A percentile compares a stretch with the other conserved stretches of the same genome.
Evolutionary conservation across 108 stramenopile genomes (phyloP).

Genomic region (Nannochloropsis gaditana): DNA sequence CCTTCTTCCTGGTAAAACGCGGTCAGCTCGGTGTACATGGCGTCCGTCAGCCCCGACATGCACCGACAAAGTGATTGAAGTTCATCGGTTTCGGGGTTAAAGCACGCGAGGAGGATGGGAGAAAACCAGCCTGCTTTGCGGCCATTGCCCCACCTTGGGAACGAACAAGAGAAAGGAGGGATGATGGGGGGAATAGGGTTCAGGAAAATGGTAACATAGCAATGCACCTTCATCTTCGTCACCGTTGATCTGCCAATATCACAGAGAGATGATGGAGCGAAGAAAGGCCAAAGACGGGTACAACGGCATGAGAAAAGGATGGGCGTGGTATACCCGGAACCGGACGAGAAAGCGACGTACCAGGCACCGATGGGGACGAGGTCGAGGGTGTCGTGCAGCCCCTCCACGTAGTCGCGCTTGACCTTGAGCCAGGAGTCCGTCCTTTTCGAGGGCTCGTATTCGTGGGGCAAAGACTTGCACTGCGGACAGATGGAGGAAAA

Average conservation of each 20-base stretch:
- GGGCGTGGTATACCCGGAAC: not conserved
- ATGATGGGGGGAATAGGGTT: not conserved
- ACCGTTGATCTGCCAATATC: too few relatives aligned
- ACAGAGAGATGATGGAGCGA: not conserved
- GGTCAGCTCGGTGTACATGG: slow-evolving; percentile 20
- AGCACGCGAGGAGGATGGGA: slow-evolving; percentile 26
- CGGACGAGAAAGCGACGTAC: not conserved
- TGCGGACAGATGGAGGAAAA: not conserved
- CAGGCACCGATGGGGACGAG: slow-evolving; percentile 28
- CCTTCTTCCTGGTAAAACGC: not conserved
- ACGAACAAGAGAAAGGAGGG: not conserved
- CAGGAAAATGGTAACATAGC: not conserved
- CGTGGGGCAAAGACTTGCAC: not conserved
- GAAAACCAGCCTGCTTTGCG: slow-evolving; percentile 26
- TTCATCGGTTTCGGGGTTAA: not conserved
- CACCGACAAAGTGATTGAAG: slow-evolving; percentile 21
- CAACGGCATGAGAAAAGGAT: not conserved
- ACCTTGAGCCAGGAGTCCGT: slow-evolving; percentile 23
- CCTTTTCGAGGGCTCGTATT: not conserved
- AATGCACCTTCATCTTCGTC: too few relatives aligned
- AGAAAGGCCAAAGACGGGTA: not conserved
- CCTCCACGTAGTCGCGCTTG: slow-evolving; percentile 24
- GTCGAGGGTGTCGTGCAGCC: slow-evolving; percentile 18
- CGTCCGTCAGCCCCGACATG: slow-evolving; percentile 26
- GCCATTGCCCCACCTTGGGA: slow-evolving; percentile 1